Evolutionary conservation across 148 eudicot species (phyloP).

Genomic region (Silene latifolia): DNA sequence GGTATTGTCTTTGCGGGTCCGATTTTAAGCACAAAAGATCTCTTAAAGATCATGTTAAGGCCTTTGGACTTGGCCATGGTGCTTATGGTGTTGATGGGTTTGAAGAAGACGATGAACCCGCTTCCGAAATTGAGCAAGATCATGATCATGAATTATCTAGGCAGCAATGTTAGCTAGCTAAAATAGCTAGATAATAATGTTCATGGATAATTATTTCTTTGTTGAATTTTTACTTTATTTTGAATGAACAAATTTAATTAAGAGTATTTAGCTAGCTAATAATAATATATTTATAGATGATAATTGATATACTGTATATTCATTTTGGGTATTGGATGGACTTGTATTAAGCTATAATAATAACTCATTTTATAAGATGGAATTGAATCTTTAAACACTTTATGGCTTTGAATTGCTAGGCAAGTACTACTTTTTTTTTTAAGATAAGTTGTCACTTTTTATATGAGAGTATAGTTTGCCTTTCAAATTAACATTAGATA

Average conservation of each 20-base stretch:
- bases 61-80: slow-evolving; percentile 35
- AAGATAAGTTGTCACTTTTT: too few species aligned
- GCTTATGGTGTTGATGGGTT: slow-evolving; percentile 23
- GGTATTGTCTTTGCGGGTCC: slow-evolving; percentile 38
- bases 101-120: slow-evolving; percentile 33
- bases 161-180: slow-evolving; percentile 1
- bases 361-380: slow-evolving; percentile 12
- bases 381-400: slow-evolving; percentile 6
- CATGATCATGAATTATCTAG: slow-evolving; percentile 4
- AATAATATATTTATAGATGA: background rate
- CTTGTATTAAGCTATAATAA: slow-evolving; percentile 1
- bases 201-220: background rate
- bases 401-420: background rate
- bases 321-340: slow-evolving; percentile 17
- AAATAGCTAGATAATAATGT: background rate
- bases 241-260: background rate
- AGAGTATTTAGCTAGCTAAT: background rate
- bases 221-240: background rate
- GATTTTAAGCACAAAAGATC: slow-evolving; percentile 41
- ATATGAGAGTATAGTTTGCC: too few species aligned
- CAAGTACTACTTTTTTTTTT: too few species aligned
- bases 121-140: slow-evolving; percentile 35
- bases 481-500: too few species aligned
- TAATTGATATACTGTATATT: slow-evolving; percentile 16
- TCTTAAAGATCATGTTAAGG: slow-evolving; percentile 37